Conservation (phyloP, 176 grass and related monocot species). For the Eragrostis nindensis region DNA sequence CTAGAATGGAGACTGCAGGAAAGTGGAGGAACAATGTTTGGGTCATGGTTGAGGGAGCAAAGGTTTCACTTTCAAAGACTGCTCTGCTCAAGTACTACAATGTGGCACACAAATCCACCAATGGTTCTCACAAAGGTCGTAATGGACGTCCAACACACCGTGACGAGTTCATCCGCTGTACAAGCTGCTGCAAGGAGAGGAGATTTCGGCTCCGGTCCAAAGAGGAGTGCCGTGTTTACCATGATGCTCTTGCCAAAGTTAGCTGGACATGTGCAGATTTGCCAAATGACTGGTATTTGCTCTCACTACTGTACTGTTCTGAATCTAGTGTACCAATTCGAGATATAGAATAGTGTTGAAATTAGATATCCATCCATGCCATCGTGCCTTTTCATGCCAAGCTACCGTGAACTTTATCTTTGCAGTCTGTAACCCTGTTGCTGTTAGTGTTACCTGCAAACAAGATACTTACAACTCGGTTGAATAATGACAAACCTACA, state of each 20-base stretch:
- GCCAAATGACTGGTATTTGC: conserved; percentile 73
- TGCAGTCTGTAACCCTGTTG: neutral
- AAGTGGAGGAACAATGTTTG: conserved; percentile 99
- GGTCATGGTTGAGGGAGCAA: conserved; percentile 89
- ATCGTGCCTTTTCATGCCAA: neutral
- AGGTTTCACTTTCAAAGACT: conserved; percentile 81
- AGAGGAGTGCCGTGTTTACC: conserved; percentile 90
- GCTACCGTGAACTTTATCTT: neutral
- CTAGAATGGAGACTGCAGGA: conserved; percentile 78
- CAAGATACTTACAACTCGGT: neutral
- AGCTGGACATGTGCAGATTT: conserved; percentile 83
- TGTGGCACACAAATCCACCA: conserved; percentile 57
- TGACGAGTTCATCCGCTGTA: conserved; percentile 87
- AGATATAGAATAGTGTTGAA: neutral
- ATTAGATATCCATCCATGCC: neutral
- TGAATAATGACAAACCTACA: neutral
- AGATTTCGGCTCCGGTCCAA: conserved; percentile 83
- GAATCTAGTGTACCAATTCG: neutral
- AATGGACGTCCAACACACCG: conserved; percentile 74
- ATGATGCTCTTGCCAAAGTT: conserved; percentile 73
- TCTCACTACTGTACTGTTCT: neutral
- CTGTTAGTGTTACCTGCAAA: neutral
- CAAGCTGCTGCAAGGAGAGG: conserved; percentile 76
- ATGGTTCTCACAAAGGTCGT: conserved; percentile 65
- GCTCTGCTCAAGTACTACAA: conserved; percentile 86